phyloP scores from a whole-genome alignment of 495 filamentous ascomycete species.

The Aspergillus panamensis region DNA sequence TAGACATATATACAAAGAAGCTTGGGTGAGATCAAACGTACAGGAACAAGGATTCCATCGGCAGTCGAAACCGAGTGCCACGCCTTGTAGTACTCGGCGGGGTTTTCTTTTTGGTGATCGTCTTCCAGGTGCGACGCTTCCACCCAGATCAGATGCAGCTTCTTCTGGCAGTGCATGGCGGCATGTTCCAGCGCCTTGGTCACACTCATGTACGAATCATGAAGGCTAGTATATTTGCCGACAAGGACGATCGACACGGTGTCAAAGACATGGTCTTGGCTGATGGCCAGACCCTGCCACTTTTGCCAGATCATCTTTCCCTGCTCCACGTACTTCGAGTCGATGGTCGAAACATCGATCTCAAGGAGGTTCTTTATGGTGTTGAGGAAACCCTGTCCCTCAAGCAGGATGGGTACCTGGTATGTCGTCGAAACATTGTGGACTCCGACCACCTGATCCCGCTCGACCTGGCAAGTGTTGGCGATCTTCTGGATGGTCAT shows the following conservation, averaged over 20 bases:
- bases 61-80: slow-evolving; percentile 78
- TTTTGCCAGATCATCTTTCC: slow-evolving; percentile 66
- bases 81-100: slow-evolving; percentile 79
- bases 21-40: slow-evolving; percentile 9
- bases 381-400: slow-evolving; percentile 68
- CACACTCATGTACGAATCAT: slow-evolving; percentile 81
- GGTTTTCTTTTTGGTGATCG: slow-evolving; percentile 49
- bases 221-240: slow-evolving; percentile 81
- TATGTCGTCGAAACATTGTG: slow-evolving; percentile 84
- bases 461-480: slow-evolving; percentile 75
- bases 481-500: slow-evolving; percentile 86
- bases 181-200: slow-evolving; percentile 85
- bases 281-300: slow-evolving; percentile 67
- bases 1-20: slow-evolving; percentile 33
- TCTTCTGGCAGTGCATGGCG: slow-evolving; percentile 78
- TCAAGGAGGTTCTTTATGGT: slow-evolving; percentile 59
- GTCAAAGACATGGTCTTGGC: slow-evolving; percentile 59
- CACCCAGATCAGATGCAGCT: slow-evolving; percentile 78
- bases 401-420: slow-evolving; percentile 86
- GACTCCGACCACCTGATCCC: slow-evolving; percentile 78
- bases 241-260: slow-evolving; percentile 81
- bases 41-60: slow-evolving; percentile 50
- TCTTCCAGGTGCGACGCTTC: slow-evolving; percentile 81
- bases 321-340: slow-evolving; percentile 47
- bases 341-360: slow-evolving; percentile 27